These are phyloP conservation scores for Termitomyces sp. DNA, from an alignment of 1,284 basidiomycete species.

Conservation along the genomic window DNA sequence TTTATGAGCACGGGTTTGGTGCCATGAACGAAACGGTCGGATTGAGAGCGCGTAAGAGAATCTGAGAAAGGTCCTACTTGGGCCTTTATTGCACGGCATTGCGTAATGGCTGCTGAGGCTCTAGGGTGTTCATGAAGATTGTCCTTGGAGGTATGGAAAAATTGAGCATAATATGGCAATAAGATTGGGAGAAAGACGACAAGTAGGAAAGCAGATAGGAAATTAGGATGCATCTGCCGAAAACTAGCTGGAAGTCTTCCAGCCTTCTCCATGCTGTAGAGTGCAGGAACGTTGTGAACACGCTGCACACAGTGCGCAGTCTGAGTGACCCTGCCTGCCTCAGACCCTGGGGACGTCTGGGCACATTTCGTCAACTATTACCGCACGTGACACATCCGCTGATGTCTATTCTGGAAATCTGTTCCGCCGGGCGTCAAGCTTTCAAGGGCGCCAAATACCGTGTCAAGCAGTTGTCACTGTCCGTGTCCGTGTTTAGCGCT, in stretches of 20 bases:
- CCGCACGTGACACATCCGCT: constrained; percentile 5
- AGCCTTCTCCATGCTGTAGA: constrained; percentile 13
- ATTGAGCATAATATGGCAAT: constrained; percentile 1
- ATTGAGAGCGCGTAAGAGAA: constrained; percentile 47
- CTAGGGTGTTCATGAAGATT: constrained; percentile 10
- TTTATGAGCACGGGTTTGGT: constrained; percentile 55
- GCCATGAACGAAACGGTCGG: constrained; percentile 65
- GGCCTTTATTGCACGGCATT: constrained; percentile 35
- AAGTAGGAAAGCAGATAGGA: constrained; percentile 6
- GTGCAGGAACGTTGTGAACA: constrained; percentile 9
- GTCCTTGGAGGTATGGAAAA: background rate
- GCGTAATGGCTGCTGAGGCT: constrained; percentile 23
- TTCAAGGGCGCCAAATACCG: no score
- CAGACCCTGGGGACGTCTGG: no score
- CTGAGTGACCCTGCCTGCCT: no score
- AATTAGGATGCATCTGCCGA: background rate
- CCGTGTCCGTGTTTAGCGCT: no score
- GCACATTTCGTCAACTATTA: background rate
- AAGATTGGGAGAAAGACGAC: constrained; percentile 9
- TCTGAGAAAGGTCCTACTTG: constrained; percentile 39
- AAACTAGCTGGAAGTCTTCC: background rate
- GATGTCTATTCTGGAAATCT: no score
- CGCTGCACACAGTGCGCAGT: background rate
- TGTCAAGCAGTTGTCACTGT: no score
- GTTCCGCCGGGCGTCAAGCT: no score